phyloP scores from a whole-genome alignment of 1,284 basidiomycete genomes.

The Trichosporon sp. region DNA sequence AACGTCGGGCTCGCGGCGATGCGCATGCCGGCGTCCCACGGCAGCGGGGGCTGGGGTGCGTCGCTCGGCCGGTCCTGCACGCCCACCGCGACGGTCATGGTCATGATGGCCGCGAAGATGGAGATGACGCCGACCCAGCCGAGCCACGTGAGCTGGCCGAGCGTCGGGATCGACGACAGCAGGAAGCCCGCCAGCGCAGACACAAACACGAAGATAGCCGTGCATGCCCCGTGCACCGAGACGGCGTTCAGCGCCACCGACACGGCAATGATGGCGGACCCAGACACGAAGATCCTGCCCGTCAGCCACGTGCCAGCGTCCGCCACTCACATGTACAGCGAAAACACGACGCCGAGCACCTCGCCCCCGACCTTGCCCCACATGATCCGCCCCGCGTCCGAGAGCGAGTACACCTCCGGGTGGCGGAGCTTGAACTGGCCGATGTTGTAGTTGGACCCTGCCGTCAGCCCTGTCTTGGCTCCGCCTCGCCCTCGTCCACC shows the following conservation, averaged over 20 bases:
- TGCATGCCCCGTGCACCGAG: conserved; percentile 41
- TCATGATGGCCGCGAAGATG: conserved; percentile 41
- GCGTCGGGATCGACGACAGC: conserved; percentile 41
- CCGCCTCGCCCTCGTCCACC: too few relatives aligned
- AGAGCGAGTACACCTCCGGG: conserved; percentile 26
- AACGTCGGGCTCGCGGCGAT: conserved; percentile 27
- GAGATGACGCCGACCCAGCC: conserved; percentile 40
- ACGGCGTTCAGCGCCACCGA: conserved; percentile 50
- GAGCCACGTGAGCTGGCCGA: conserved; percentile 44
- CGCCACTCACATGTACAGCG: not conserved
- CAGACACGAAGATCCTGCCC: conserved; percentile 28
- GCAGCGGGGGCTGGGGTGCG: conserved; percentile 11
- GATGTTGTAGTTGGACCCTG: conserved; percentile 17
- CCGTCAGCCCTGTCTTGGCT: not conserved
- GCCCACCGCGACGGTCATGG: conserved; percentile 47
- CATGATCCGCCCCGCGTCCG: conserved; percentile 30
- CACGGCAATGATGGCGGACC: conserved; percentile 32
- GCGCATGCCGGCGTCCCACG: conserved; percentile 31
- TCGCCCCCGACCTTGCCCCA: not conserved
- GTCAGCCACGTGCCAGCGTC: conserved; percentile 15
- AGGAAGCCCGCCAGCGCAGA: conserved; percentile 30
- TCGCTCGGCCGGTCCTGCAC: conserved; percentile 40
- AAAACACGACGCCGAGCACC: not conserved
- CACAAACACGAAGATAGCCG: conserved; percentile 42
- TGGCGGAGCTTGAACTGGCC: conserved; percentile 29